phyloP scores from a whole-genome alignment of 2,329 filamentous ascomycete genomes.

The Aspergillus uvarum region DNA sequence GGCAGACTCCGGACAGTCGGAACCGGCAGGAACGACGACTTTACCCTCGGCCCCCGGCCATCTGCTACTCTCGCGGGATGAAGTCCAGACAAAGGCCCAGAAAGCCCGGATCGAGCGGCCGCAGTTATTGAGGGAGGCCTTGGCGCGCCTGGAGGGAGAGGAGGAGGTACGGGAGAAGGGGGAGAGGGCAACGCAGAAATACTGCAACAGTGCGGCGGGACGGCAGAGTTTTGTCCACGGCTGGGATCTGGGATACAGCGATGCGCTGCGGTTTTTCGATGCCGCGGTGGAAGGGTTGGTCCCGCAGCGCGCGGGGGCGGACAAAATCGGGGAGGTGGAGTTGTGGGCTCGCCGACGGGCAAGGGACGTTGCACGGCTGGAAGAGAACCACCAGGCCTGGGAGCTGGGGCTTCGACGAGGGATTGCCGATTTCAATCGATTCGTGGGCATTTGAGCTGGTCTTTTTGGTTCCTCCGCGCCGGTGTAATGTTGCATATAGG shows the following conservation, averaged over 20 bases:
- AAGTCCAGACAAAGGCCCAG: not conserved
- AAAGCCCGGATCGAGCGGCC: not conserved
- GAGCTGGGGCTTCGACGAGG: slow-evolving; percentile 43
- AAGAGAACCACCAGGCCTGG: slow-evolving; percentile 34
- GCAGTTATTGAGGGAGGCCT: not conserved
- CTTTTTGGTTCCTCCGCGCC: not conserved
- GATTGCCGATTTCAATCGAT: slow-evolving; percentile 31
- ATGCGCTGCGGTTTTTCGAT: slow-evolving; percentile 54
- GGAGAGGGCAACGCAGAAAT: not conserved
- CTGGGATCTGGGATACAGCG: slow-evolving; percentile 57
- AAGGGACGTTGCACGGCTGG: slow-evolving; percentile 50
- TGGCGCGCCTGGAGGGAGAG: not conserved
- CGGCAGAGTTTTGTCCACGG: slow-evolving; percentile 57
- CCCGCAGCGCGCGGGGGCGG: slow-evolving; percentile 34
- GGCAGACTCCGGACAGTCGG: not conserved
- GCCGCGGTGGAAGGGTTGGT: slow-evolving; percentile 37
- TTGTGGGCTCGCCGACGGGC: slow-evolving; percentile 60
- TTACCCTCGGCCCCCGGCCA: not conserved
- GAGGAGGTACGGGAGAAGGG: not conserved
- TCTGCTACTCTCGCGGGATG: not conserved
- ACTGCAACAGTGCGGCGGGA: slow-evolving; percentile 34
- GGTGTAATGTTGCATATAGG: not conserved
- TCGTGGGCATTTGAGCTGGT: slow-evolving; percentile 12
- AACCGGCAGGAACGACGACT: not conserved
- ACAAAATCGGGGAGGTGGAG: slow-evolving; percentile 58